Base-by-base conservation (phyloP, 2,329 filamentous ascomycete species). In the Colletotrichum sojae region DNA sequence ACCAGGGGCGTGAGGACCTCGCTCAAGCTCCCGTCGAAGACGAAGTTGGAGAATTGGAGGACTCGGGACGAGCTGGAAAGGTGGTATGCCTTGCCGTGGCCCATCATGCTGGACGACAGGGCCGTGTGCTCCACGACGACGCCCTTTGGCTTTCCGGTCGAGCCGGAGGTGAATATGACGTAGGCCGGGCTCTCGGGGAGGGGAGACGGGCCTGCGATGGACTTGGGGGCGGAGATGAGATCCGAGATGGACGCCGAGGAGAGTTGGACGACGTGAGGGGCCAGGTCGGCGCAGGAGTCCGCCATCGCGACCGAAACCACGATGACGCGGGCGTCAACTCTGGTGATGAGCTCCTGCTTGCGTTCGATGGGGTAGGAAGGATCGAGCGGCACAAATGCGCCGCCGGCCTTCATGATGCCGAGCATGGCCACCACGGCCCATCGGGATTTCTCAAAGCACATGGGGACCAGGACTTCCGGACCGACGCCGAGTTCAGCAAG, bases 121-220 rank as follows among this genome's bases (percentile, higher is more conserved):
- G 75, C 73, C 5, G 52, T 56, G 66, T 80, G 78, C 4, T 76
- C 74, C 36, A 78, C 73, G 15, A 85, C 79, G 15, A 86, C 83
- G n/a, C 85, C 86, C 74, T 89, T 89, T 0, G 87, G 87, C 15
- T 78, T 78, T 5, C 87, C 87, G 0, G 87, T 89, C 27, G 83
- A 88, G n/a, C 87, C 87, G 2, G 86, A 88, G 5, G 87, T 89
- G 74, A 88, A 89, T 70, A 87, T 83, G 69, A 85, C 83, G 51
- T 77, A 78, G 22, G 25, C 25, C 25, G 49, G 46, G 12, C 46
- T 20, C 49, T 27, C 12, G 10, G 5, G 36, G 16, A 22, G 20
- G 5, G 5, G 40, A n/a, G 55, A 48, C n/a, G 12, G 46, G 16
- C 20, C 22, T 15, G 39, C 6, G 20, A 25, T 8, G n/a, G 45